Evolutionary conservation across 768 basidiomycete genomes (phyloP).

Genomic region (Auricularia heimuer): DNA sequence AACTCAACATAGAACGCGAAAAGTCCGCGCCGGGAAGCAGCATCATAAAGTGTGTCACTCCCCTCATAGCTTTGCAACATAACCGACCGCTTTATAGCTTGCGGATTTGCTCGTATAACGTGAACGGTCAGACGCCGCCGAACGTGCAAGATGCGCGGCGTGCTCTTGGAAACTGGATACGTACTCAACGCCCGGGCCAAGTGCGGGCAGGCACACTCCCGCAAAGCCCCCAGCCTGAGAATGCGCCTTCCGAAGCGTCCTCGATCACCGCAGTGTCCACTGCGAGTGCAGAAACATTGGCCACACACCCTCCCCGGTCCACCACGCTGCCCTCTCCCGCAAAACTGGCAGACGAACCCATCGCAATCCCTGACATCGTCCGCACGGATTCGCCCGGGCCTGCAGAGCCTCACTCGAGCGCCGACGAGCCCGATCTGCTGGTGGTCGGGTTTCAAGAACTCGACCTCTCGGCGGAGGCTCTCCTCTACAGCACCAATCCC

Average conservation of each 20-base stretch:
- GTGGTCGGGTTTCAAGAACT: conserved; percentile 77
- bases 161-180: not conserved
- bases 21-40: not conserved
- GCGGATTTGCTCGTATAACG: not conserved
- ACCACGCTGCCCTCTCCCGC: not conserved
- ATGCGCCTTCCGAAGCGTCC: not conserved
- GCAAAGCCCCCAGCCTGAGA: not conserved
- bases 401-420: not conserved
- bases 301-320: not conserved
- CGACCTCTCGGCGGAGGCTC: conserved; percentile 67
- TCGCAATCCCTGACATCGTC: not conserved
- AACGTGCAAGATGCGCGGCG: not conserved
- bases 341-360: not conserved
- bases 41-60: not conserved
- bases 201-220: not conserved
- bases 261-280: not conserved
- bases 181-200: not conserved
- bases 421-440: conserved; percentile 50
- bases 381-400: not conserved
- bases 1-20: not conserved
- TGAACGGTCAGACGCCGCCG: not conserved
- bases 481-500: conserved; percentile 49
- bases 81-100: not conserved
- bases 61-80: not conserved
- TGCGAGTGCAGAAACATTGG: not conserved